Base-by-base conservation (phyloP, 345 rosid genomes). In the Mallotus nudiflorus region DNA sequence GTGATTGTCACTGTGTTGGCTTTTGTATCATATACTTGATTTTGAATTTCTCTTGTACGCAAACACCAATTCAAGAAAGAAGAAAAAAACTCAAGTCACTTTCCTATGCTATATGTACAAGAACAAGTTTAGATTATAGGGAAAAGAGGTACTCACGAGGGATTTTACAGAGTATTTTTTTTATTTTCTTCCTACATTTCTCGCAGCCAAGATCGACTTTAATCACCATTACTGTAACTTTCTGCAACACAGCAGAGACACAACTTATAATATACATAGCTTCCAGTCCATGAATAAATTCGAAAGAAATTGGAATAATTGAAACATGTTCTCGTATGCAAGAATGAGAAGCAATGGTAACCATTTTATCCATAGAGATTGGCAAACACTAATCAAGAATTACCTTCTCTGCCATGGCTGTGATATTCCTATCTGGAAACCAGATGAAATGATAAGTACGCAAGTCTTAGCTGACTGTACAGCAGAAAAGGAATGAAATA, bases 131-230 rank as follows among this genome's bases (percentile, higher is more conserved):
- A 40, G 12, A 22, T n/a, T 13, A 45, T 29, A 1, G 5, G 37
- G 9, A 15, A n/a, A 6, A 2, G 27, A 46, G 46, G 42, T 24
- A 85, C 97, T 89, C 80, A 93, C 97, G 85, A 77, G 93, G 96
- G 57, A 78, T 78, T 73, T 79, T 73, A 68, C 89, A 85, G 13
- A 93, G 93, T 20, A 86, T 67, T 66, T 83, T 85, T 87, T 87
- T 93, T 62, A 93, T 91, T 78, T 89, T 91, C 84, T 62, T 79
- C 83, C 71, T 78, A 80, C 98, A 94, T 66, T 82, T 79, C 4
- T 46, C 22, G 62, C 98, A 94, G 27, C 77, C 82, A 27, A 94
- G 93, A 75, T 91, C 92, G 20, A 86, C 97, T 67, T 82, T 80
- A 56, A 93, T 75, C 82, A 74, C 78, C 98, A 93, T 91, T 51